A percentile compares a stretch with the other conserved stretches of the same genome.
Conservation (phyloP, 257 asterid genomes). For the Solanum raphanifolium region DNA sequence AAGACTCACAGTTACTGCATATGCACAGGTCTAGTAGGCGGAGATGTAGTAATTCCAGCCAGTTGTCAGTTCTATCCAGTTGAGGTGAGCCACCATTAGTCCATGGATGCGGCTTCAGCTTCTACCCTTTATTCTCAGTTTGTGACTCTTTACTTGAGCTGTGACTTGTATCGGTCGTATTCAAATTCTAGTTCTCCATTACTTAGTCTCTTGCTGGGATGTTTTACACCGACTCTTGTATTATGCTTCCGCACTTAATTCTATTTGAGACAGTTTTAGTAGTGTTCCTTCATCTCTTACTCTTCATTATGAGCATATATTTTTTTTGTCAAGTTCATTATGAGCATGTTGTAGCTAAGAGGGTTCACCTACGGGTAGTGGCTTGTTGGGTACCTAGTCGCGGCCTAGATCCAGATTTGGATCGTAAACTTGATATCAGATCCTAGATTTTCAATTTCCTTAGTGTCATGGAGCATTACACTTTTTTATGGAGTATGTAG, state of each 20-base stretch:
- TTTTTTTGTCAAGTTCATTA: not conserved
- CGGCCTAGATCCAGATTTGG: not conserved
- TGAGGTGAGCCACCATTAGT: not conserved
- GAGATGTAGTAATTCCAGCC: not conserved
- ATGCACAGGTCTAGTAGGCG: not conserved
- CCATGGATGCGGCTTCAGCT: not conserved
- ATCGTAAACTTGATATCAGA: not conserved
- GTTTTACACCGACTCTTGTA: not conserved
- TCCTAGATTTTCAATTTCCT: not conserved
- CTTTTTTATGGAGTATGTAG: not conserved
- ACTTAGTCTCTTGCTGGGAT: not conserved
- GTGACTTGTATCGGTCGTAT: not conserved
- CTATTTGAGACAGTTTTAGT: not conserved
- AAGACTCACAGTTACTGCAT: not conserved
- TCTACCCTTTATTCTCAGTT: not conserved
- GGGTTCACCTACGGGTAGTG: not conserved
- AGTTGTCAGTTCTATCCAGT: not conserved
- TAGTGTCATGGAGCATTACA: not conserved
- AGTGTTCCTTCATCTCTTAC: not conserved
- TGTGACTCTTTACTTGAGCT: not conserved
- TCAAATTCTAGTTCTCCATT: not conserved
- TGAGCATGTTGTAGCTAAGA: not conserved
- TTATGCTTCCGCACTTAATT: not conserved
- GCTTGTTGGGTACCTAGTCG: not conserved
- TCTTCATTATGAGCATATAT: not conserved